phyloP scores from a whole-genome alignment of 495 filamentous ascomycete genomes.

The Talaromyces borbonicus region DNA sequence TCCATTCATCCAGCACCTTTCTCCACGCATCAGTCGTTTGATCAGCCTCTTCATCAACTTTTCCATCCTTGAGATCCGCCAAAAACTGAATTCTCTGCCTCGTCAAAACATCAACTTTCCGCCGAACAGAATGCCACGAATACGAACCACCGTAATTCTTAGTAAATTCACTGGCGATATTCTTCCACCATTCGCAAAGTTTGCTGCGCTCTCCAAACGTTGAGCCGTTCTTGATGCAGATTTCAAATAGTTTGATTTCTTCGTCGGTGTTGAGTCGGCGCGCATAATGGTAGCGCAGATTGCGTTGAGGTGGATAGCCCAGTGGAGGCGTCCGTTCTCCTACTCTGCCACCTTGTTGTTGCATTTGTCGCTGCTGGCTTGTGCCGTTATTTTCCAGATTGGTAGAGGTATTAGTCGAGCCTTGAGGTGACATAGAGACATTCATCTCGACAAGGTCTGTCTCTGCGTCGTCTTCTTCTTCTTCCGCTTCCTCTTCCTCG shows the following conservation, averaged over 20 bases:
- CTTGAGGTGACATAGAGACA: too few relatives aligned
- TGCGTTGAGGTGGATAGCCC: background rate
- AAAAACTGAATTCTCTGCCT: constrained; percentile 35
- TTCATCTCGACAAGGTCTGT: too few relatives aligned
- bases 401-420: too few relatives aligned
- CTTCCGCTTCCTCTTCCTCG: background rate
- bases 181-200: constrained; percentile 40
- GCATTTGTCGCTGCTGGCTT: background rate
- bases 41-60: constrained; percentile 19
- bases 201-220: constrained; percentile 37
- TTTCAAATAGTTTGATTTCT: constrained; percentile 33
- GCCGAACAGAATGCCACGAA: constrained; percentile 38
- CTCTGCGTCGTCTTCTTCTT: constrained; percentile 1
- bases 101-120: constrained; percentile 36
- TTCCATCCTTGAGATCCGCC: constrained; percentile 24
- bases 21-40: constrained; percentile 33
- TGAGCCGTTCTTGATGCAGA: constrained; percentile 30
- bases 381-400: too few relatives aligned
- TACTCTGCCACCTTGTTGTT: background rate
- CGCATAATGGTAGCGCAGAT: constrained; percentile 23
- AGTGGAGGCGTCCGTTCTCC: background rate
- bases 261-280: constrained; percentile 35
- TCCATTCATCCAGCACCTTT: constrained; percentile 31
- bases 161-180: constrained; percentile 31
- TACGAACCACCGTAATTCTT: constrained; percentile 31